Base-by-base conservation (phyloP, 1,139 yeast species). In the Debaryomyces coudertii region DNA sequence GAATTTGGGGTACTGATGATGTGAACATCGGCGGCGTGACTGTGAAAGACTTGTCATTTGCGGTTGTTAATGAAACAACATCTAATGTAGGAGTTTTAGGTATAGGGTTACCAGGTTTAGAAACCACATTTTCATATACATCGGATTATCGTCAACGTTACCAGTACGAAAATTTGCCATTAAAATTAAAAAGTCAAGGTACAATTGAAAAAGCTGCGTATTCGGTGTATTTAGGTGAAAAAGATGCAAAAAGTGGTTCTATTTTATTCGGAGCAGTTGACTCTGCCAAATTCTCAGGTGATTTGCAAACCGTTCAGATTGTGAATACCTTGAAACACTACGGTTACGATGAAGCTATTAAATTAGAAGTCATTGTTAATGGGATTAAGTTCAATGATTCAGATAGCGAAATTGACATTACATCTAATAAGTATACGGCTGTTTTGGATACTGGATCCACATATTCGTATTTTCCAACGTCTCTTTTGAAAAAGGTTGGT, bases 1-100 rank as follows among this genome's bases (percentile, higher is more conserved):
- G 95, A 37, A 60, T 69, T 46, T 79, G 82, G 85, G 84, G 81
- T 14, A 57, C 63, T 40, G 86, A 79, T 52, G 60, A 58, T 41
- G 70, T 80, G 23, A 49, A 47, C 12, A 56, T 80, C 44, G 79
- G 76, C 24, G 66, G 65, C 42, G 57, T 68, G 14, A 62, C 68
- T 6, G 72, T 85, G n/a, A 52, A 67, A 0, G 56, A 64, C 45
- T 68, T 82, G 53, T 74, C 80, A 11, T 71, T 81, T 60, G 86
- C 83, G 5, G 64, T 79, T 37, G 83, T 79, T 20, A 71, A 73
- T 53, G 55, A 61, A 29, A 62, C 79, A 14, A 69, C 73, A 14
- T 68, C 73, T 23, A 69, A 69, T 39, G 62, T 70, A 23, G 83
- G 82, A 18, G 76, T 80, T 25, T 63, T 81, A 38, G 87, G 86